Percentiles rank a stretch among this genome's conserved stretches.
phyloP scores from a whole-genome alignment of 2,329 filamentous ascomycete species.

The Albophoma yamanashiensis region DNA sequence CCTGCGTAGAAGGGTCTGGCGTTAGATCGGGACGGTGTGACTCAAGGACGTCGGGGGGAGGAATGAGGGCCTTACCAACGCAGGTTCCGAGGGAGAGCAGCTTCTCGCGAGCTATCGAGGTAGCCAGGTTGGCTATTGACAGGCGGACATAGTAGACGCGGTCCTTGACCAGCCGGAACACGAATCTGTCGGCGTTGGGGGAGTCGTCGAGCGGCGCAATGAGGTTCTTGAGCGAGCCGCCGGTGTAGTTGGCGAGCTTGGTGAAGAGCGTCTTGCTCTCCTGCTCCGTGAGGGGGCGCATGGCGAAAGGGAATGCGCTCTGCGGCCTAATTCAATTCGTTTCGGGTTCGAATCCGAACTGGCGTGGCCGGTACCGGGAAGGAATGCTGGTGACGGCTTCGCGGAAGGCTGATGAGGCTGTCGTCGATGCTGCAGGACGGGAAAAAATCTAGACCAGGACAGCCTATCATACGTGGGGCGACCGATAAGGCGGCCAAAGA shows the following conservation, averaged over 20 bases:
- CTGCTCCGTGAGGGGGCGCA: slow-evolving; percentile 72
- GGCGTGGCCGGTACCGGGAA: background rate
- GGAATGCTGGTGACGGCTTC: background rate
- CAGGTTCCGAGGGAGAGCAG: slow-evolving; percentile 85
- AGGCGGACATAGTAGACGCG: slow-evolving; percentile 89
- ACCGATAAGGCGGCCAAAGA: background rate
- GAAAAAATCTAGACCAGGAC: background rate
- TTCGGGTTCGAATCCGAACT: background rate
- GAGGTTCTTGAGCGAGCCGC: slow-evolving; percentile 74
- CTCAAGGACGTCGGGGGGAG: background rate
- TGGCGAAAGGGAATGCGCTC: slow-evolving; percentile 22
- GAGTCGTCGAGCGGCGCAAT: slow-evolving; percentile 62
- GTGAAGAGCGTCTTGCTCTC: slow-evolving; percentile 77
- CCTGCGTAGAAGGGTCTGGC: slow-evolving; percentile 31
- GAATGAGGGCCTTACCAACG: slow-evolving; percentile 37
- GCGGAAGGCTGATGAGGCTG: background rate
- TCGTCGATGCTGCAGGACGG: background rate
- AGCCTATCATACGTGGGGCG: background rate
- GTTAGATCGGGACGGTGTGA: slow-evolving; percentile 4
- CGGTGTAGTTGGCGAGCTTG: slow-evolving; percentile 91
- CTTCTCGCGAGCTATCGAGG: slow-evolving; percentile 69
- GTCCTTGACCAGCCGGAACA: slow-evolving; percentile 73
- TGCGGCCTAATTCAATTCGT: background rate
- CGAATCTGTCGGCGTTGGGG: slow-evolving; percentile 63
- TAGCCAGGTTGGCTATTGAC: slow-evolving; percentile 83